Base-by-base conservation (phyloP, 208 protist species). In the Crithidia expoeki region DNA sequence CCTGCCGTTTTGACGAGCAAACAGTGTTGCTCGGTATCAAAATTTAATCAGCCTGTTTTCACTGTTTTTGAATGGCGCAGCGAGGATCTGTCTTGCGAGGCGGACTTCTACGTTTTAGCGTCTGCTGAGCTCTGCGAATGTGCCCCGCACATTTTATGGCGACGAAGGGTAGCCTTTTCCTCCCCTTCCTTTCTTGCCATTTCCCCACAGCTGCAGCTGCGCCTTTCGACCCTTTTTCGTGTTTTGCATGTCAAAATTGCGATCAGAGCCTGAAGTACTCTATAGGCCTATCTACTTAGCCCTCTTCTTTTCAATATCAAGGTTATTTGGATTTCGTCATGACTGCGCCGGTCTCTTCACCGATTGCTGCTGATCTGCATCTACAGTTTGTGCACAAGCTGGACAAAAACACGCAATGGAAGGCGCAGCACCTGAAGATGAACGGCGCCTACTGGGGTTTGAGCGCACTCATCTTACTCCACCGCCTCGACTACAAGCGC, bases 361-460 rank as follows among this genome's bases (percentile, higher is more conserved):
- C 71, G 17, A 68, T 94, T 34, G 69, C 80, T 28, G 85, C 80
- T 2, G 86, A 93, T 46, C 51, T 84, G 47, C 93, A 97, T 59
- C 58, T 84, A 12, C 58, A 81, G 65, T 97, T 97, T 61, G 80
- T 96, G 52, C 71, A 91, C 52, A 49, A 66, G 28, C 73, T 94
- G 25, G 91, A 98, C 69, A 76, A 89, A 32, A 87, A 78, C 19
- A 89, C 98, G 57, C 86, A 93, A 59, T 97, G 89, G 86, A 96
- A 93, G 19, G 95, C 93, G 6, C 98, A 99, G 66, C 98, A 99
- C 79, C 81, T 99, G 6, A 93, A 98, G 55, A 89, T 99, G 80
- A 98, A 85, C 78, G 98, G 96, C 28, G 85, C 98, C 12, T 99
- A 99, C 78, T 99, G 99, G 98, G 98, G 97, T 7, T 64, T 99